Evolutionary conservation across 1,284 basidiomycete genomes (phyloP).

Genomic region (Boletellus sp.): DNA sequence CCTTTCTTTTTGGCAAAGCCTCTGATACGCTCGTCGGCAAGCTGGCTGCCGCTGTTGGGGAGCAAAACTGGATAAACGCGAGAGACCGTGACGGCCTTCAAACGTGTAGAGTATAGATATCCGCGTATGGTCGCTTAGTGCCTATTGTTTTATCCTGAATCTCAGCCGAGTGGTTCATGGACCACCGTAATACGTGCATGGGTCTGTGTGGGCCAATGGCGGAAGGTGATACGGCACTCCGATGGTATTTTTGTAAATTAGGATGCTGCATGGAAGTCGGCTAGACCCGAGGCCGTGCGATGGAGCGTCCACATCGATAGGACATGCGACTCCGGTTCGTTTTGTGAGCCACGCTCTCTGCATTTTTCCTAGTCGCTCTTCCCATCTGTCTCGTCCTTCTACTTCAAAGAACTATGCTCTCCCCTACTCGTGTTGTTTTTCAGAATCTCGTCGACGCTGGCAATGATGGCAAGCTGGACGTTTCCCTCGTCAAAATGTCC

Average conservation of each 20-base stretch:
- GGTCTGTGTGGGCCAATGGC: no score
- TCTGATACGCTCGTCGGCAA: constrained; percentile 44
- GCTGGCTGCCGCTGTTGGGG: constrained; percentile 38
- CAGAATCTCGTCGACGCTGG: constrained; percentile 30
- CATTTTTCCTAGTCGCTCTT: neutral
- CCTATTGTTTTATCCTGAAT: neutral
- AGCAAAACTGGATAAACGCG: constrained; percentile 38
- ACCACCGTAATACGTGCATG: no score
- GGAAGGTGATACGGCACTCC: neutral
- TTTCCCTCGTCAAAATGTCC: constrained; percentile 18
- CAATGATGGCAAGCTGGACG: constrained; percentile 21
- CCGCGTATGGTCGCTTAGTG: neutral
- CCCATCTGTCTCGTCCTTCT: neutral
- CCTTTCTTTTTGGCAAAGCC: constrained; percentile 42
- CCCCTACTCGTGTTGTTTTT: constrained; percentile 18
- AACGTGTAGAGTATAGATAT: neutral
- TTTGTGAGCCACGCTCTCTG: constrained; percentile 7
- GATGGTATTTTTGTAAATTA: constrained; percentile 1
- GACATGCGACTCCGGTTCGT: neutral
- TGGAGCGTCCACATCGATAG: neutral
- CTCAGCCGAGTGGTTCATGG: no score
- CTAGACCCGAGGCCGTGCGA: neutral
- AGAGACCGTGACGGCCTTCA: constrained; percentile 1
- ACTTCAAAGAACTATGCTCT: constrained; percentile 6
- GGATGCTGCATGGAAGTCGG: neutral